phyloP scores from a whole-genome alignment of 2,329 filamentous ascomycete species.

The Onygenales sp. region DNA sequence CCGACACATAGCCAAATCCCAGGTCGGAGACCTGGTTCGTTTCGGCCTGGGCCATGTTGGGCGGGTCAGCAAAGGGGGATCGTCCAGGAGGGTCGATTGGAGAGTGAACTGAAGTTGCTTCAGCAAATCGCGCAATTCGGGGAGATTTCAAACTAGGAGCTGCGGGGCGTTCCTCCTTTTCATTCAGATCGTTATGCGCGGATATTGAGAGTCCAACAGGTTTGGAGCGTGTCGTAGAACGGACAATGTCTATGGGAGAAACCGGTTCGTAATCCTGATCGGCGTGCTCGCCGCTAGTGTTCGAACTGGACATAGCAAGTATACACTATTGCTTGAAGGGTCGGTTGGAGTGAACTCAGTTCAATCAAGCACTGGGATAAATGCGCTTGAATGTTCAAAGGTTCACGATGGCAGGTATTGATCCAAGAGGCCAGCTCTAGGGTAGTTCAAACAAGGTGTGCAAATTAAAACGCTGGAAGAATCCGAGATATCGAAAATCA shows the following conservation, averaged over 20 bases:
- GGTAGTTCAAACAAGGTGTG: not conserved
- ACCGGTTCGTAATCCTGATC: constrained; percentile 19
- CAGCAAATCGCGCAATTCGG: constrained; percentile 53
- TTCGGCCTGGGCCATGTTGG: constrained; percentile 34
- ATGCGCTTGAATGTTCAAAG: not conserved
- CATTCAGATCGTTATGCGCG: constrained; percentile 14
- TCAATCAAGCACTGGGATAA: not conserved
- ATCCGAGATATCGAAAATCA: not conserved
- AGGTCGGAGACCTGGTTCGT: constrained; percentile 67
- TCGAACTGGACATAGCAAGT: constrained; percentile 10
- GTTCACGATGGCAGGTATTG: not conserved
- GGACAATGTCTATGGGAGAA: constrained; percentile 29
- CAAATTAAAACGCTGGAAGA: not conserved
- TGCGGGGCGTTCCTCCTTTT: constrained; percentile 12
- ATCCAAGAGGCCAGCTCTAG: constrained; percentile 1
- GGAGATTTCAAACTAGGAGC: constrained; percentile 41
- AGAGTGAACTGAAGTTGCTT: constrained; percentile 55
- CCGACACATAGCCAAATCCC: constrained; percentile 80
- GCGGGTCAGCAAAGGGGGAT: constrained; percentile 45
- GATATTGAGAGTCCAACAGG: constrained; percentile 18
- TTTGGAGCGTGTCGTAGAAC: constrained; percentile 21
- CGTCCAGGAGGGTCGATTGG: constrained; percentile 42
- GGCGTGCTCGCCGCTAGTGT: constrained; percentile 6
- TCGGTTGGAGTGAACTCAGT: not conserved
- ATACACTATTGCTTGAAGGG: not conserved